Evolutionary conservation across 2,329 filamentous ascomycete genomes (phyloP).

Genomic region (Hymenoscyphus fraxineus): DNA sequence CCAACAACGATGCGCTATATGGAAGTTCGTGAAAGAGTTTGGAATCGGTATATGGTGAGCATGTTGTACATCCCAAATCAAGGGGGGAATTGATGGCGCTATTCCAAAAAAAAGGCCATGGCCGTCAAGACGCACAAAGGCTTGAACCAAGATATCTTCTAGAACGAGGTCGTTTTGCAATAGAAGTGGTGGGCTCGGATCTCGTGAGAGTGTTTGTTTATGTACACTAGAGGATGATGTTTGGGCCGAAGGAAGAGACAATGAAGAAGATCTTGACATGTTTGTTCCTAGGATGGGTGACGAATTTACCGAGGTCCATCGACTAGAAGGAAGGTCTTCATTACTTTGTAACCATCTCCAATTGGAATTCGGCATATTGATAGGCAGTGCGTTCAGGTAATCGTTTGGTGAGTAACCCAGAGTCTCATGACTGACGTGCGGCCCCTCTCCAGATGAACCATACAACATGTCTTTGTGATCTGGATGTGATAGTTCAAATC

Average conservation of each 20-base stretch:
- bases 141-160: slow-evolving; percentile 32
- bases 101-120: slow-evolving; percentile 30
- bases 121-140: slow-evolving; percentile 29
- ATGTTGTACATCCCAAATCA: slow-evolving; percentile 32
- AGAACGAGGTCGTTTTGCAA: slow-evolving; percentile 28
- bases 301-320: slow-evolving; percentile 5
- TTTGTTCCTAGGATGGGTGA: slow-evolving; percentile 4
- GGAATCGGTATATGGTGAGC: slow-evolving; percentile 28
- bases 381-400: slow-evolving; percentile 12
- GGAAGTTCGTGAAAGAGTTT: slow-evolving; percentile 24
- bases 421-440: not conserved
- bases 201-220: slow-evolving; percentile 22
- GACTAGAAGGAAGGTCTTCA: not conserved
- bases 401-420: slow-evolving; percentile 7
- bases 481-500: not conserved
- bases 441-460: not conserved
- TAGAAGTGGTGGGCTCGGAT: slow-evolving; percentile 19
- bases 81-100: slow-evolving; percentile 26
- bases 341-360: slow-evolving; percentile 2
- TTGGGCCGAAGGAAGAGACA: slow-evolving; percentile 15
- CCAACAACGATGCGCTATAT: slow-evolving; percentile 29
- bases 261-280: slow-evolving; percentile 10
- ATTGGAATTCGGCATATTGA: slow-evolving; percentile 8
- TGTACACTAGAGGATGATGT: slow-evolving; percentile 17
- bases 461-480: not conserved